phyloP scores from a whole-genome alignment of 2,329 filamentous ascomycete genomes.

The Sporothrix inflata region DNA sequence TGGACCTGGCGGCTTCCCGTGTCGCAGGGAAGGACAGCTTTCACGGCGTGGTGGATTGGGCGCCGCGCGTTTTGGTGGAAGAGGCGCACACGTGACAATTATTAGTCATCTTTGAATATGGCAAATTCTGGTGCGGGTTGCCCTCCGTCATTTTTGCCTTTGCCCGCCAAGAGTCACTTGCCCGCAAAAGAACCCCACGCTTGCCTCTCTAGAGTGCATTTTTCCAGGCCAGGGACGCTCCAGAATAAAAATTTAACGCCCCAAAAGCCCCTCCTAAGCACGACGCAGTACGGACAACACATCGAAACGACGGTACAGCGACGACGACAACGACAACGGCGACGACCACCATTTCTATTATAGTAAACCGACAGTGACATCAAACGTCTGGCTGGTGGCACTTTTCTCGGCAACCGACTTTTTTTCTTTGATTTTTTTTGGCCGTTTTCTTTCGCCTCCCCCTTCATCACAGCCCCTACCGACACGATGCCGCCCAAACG shows the following conservation, averaged over 20 bases:
- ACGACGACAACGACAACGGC: background rate
- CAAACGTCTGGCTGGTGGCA: background rate
- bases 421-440: background rate
- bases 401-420: background rate
- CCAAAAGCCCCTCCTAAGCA: background rate
- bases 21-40: constrained; percentile 28
- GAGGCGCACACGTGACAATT: constrained; percentile 12
- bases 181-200: constrained; percentile 28
- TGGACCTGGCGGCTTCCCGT: background rate
- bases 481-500: constrained; percentile 75
- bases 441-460: background rate
- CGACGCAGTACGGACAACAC: constrained; percentile 7
- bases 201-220: constrained; percentile 17
- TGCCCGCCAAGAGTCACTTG: constrained; percentile 20
- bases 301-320: background rate
- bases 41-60: constrained; percentile 16
- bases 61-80: background rate
- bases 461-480: constrained; percentile 26
- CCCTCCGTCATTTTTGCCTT: constrained; percentile 27
- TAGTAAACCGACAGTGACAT: background rate
- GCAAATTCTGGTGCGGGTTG: background rate
- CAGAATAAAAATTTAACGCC: constrained; percentile 24
- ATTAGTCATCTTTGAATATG: constrained; percentile 15
- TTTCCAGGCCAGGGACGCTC: constrained; percentile 14
- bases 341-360: background rate